Evolutionary conservation across 176 grass and related monocot species (phyloP), one percentile per base, ranked within the genome.

Genomic region (Eleusine indica): DNA sequence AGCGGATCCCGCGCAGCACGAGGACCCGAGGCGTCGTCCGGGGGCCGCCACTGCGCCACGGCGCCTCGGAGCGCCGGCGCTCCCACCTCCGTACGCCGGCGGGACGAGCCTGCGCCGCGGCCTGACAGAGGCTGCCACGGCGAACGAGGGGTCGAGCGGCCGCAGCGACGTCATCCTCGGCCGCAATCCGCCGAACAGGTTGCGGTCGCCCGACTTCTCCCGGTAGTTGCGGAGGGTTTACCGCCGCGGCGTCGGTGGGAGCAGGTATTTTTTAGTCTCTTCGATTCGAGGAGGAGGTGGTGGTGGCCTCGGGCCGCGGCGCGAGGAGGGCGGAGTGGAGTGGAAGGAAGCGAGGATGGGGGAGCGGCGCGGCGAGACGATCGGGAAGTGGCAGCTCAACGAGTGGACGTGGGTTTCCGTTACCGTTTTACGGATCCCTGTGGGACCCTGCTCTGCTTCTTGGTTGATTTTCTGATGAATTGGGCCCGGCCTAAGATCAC

Each of bases 91-190:
- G 73, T 57, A 21, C 18, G 68, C 21, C 64, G 68, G 41, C 9
- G 13, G 38, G 40, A 61, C 43, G 71, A 83, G 42, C 21, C 9
- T 29, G 14, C 44, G 71, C 9, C 69, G 57, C 35, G 41, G 40
- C 41, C 75, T 64, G 5, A 76, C 19, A 22, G 51, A n/a, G 15
- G 47, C 32, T 3, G 48, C 10, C 19, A 19, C 40, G 60, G 70
- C 32, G 70, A 90, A 61, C 70, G 82, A 74, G 16, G 88, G 70
- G 75, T 85, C 82, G 57, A 92, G 83, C 16, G 80, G 74, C 60
- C 77, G 89, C 74, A 89, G 89, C 57, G 90, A 82, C 37, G 86
- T 51, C 92, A 86, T 84, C 15, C 25, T 70, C 72, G 15, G 3
- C 7, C 22, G 80, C 84, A 74, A 78, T 79, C 86, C 66, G 81